phyloP scores from a whole-genome alignment of 2,329 filamentous ascomycete genomes.

The Lachnellula hyalina region DNA sequence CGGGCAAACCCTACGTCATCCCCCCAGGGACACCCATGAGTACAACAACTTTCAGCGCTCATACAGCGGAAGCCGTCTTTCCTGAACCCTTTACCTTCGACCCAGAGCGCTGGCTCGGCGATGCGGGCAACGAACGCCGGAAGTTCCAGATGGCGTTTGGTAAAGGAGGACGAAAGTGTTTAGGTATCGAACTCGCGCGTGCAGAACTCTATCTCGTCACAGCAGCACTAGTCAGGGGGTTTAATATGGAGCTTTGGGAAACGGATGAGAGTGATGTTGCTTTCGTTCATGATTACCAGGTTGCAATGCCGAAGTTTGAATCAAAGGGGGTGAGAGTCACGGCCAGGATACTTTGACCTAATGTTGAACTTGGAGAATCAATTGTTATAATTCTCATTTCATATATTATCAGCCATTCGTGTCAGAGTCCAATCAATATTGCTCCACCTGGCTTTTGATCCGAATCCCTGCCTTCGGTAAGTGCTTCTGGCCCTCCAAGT shows the following conservation, averaged over 20 bases:
- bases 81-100: conserved; percentile 20
- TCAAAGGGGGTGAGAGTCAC: conserved; percentile 2
- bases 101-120: conserved; percentile 38
- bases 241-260: conserved; percentile 10
- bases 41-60: conserved; percentile 14
- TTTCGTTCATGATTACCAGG: conserved; percentile 6
- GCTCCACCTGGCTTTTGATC: no score
- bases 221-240: conserved; percentile 1
- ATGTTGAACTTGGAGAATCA: not conserved
- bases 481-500: no score
- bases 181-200: conserved; percentile 30
- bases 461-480: no score
- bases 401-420: not conserved
- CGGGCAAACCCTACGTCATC: conserved; percentile 13
- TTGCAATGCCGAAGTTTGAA: not conserved
- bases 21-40: conserved; percentile 16
- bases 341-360: not conserved
- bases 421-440: not conserved
- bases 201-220: conserved; percentile 12
- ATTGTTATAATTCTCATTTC: no score
- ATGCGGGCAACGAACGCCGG: conserved; percentile 10
- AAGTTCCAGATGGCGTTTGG: conserved; percentile 37
- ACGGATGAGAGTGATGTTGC: conserved; percentile 4
- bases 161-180: conserved; percentile 36
- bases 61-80: conserved; percentile 31